Evolutionary conservation across 495 filamentous ascomycete species (phyloP).

Genomic region (Amniculicola lignicola): DNA sequence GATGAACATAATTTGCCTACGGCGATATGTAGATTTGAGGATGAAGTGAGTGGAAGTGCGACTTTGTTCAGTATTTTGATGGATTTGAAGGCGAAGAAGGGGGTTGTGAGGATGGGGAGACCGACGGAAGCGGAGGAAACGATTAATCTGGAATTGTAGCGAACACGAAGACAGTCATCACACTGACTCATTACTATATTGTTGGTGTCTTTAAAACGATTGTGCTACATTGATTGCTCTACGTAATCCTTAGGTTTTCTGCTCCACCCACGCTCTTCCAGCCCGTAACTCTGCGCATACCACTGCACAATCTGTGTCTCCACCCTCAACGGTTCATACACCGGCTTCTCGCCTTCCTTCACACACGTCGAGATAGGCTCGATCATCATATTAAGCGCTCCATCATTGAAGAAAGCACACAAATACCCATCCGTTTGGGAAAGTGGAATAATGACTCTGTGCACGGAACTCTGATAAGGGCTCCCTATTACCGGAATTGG

Average conservation of each 20-base stretch:
- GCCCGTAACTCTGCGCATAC: slow-evolving; percentile 20
- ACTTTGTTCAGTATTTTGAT: slow-evolving; percentile 52
- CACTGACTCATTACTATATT: no score
- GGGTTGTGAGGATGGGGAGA: slow-evolving; percentile 44
- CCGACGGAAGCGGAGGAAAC: slow-evolving; percentile 42
- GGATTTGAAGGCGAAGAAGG: slow-evolving; percentile 44
- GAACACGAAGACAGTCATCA: neutral
- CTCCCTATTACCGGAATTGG: no score
- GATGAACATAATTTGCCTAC: slow-evolving; percentile 38
- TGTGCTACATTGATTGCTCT: neutral
- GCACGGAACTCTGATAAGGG: slow-evolving; percentile 39
- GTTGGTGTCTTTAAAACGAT: no score
- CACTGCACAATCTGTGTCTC: slow-evolving; percentile 9
- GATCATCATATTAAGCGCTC: slow-evolving; percentile 13
- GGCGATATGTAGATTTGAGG: slow-evolving; percentile 34
- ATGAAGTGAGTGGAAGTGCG: slow-evolving; percentile 23
- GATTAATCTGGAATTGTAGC: slow-evolving; percentile 4
- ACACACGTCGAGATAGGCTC: slow-evolving; percentile 8
- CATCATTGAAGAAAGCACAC: slow-evolving; percentile 22
- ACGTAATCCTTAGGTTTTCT: neutral
- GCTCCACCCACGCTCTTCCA: slow-evolving; percentile 3
- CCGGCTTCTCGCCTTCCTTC: slow-evolving; percentile 5
- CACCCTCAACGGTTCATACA: slow-evolving; percentile 15
- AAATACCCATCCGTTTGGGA: slow-evolving; percentile 10
- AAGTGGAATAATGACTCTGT: slow-evolving; percentile 38